These are phyloP conservation scores for Chlorella ohadii DNA, from an alignment of 139 green algal genomes.

Conservation along the genomic window DNA sequence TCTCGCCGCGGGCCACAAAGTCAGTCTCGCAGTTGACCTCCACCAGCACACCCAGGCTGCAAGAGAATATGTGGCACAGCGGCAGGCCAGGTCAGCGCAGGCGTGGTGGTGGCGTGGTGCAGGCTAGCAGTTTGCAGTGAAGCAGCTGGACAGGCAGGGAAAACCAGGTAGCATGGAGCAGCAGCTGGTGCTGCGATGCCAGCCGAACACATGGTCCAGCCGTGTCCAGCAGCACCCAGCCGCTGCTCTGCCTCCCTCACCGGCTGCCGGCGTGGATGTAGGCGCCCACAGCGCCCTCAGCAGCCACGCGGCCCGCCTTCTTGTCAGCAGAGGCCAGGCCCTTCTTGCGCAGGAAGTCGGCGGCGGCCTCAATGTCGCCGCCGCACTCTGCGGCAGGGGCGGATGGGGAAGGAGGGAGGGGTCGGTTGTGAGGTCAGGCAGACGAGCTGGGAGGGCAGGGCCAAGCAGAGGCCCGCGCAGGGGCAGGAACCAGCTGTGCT, in stretches of 20 bases:
- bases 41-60: conserved; percentile 80
- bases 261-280: conserved; percentile 97
- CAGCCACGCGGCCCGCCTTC: conserved; percentile 89
- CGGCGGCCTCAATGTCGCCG: conserved; percentile 84
- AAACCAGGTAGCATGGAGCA: too few relatives aligned
- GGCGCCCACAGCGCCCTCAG: conserved; percentile 81
- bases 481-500: too few relatives aligned
- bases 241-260: too few relatives aligned
- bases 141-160: too few relatives aligned
- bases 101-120: too few relatives aligned
- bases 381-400: conserved; percentile 51
- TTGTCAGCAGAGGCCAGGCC: conserved; percentile 96
- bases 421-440: neutral
- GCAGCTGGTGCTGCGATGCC: too few relatives aligned
- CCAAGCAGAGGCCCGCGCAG: too few relatives aligned
- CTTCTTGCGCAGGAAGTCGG: conserved; percentile 87
- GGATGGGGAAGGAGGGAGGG: neutral
- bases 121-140: too few relatives aligned
- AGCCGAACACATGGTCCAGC: too few relatives aligned
- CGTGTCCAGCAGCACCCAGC: neutral
- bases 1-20: conserved; percentile 93
- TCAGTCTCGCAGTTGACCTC: conserved; percentile 99
- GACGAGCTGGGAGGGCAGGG: neutral
- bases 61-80: neutral
- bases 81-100: neutral